Evolutionary conservation across 2,329 filamentous ascomycete species (phyloP), one percentile per base, ranked within the genome.

Genomic region (Paraconiothyrium brasiliense): DNA sequence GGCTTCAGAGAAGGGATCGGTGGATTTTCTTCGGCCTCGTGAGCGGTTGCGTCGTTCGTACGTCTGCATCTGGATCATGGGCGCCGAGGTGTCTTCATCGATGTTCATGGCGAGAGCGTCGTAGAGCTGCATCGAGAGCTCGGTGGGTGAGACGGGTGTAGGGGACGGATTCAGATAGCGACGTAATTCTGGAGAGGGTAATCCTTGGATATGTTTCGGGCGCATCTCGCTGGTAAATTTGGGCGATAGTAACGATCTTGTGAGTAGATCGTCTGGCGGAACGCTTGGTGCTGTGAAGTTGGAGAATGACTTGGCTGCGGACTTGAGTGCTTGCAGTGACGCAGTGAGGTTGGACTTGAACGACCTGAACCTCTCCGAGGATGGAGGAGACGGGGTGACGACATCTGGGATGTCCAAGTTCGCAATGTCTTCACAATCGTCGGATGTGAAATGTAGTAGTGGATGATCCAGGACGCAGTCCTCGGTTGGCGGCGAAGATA

Each of bases 311-410:
- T 85, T 86, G 11, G 87, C 87, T 0, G 86, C 86, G 7, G 85
- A 85, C 75, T 86, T 88, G 54, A 90, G 82, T 3, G 85, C 86
- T 62, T 87, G 84, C 22, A 90, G 74, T 0, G 87, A 89, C 2
- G 86, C 85, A 0, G 87, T 89, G 47, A 90, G 78, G 62, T 89
- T 89, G 0, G 87, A 90, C 63, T 86, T 88, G 78, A 89, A 86
- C 1, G 82, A 84, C 57, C 82, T 82, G 48, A 82, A 80, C 32
- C 77, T 69, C 24, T 75, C 64, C 16, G 73, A 70, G 6, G 74
- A 70, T 7, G 68, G 57, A 11, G 69, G 65, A 47, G 72, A 65
- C 0, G 72, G 58, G 1, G 66, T 60, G 10, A 68, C 64, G 30
- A 69, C 59, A 24, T 72, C 71, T 46, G 65, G 69, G 20, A 73